These are phyloP conservation scores for Talaromyces sp. DNA, from an alignment of 2,329 filamentous ascomycete genomes.

Conservation along the genomic window DNA sequence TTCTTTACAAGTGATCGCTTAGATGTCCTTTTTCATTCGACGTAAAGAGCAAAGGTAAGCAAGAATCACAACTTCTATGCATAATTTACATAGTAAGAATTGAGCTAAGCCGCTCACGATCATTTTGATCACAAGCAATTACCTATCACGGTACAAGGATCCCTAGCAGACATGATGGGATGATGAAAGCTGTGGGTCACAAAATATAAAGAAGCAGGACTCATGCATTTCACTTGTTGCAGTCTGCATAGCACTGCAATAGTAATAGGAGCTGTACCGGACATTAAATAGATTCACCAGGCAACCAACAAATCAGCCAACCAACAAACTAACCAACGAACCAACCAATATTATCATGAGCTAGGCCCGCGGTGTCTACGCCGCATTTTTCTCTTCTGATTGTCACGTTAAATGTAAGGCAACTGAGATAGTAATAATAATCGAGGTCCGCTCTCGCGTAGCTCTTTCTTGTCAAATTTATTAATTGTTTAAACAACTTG, in stretches of 20 bases:
- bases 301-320: too few relatives aligned
- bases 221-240: too few relatives aligned
- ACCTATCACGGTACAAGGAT: too few relatives aligned
- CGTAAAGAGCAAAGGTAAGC: background rate
- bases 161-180: too few relatives aligned
- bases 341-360: background rate
- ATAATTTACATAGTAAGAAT: background rate
- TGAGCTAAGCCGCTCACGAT: background rate
- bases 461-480: background rate
- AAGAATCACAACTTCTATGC: background rate
- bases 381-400: background rate
- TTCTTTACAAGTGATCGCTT: background rate
- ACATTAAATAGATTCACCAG: too few relatives aligned
- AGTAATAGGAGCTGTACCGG: too few relatives aligned
- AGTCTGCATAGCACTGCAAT: too few relatives aligned
- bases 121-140: too few relatives aligned
- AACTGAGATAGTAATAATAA: background rate
- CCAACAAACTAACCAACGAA: too few relatives aligned
- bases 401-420: background rate
- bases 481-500: too few relatives aligned
- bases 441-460: background rate
- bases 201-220: too few relatives aligned
- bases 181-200: too few relatives aligned
- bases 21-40: background rate
- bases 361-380: background rate